A percentile compares a stretch with the other conserved stretches of the same genome.
phyloP scores from a whole-genome alignment of 441 rosid species.

The Dalechampia spathulata region DNA sequence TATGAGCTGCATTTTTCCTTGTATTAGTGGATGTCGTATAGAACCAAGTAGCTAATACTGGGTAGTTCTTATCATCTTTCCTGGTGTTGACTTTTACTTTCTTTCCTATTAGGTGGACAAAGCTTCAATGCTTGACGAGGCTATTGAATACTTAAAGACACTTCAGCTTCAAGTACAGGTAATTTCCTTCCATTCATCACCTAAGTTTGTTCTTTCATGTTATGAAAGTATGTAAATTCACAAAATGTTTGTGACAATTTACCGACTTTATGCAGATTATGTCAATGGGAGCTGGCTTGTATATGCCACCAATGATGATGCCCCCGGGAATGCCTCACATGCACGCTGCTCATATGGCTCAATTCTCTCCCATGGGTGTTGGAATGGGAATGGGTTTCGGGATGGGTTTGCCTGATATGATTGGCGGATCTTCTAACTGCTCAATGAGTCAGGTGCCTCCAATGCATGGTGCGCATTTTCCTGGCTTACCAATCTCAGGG shows the following conservation, averaged over 20 bases:
- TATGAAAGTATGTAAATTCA: conserved; percentile 9
- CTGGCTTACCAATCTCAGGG: conserved; percentile 28
- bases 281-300: conserved; percentile 87
- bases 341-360: conserved; percentile 56
- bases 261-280: conserved; percentile 44
- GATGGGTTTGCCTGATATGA: conserved; percentile 56
- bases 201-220: not conserved
- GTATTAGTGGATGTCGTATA: not conserved
- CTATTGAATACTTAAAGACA: conserved; percentile 66
- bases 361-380: conserved; percentile 39
- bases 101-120: conserved; percentile 60
- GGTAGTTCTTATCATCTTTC: conserved; percentile 3
- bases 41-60: conserved; percentile 2
- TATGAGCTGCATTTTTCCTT: conserved; percentile 1
- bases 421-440: conserved; percentile 36
- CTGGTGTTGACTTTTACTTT: conserved; percentile 15
- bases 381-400: conserved; percentile 69
- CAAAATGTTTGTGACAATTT: conserved; percentile 5
- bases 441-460: conserved; percentile 44
- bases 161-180: conserved; percentile 89
- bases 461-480: conserved; percentile 49
- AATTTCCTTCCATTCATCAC: conserved; percentile 14
- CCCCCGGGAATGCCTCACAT: conserved; percentile 59
- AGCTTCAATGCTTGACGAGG: conserved; percentile 85
- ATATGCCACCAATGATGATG: conserved; percentile 72